Conservation (phyloP, 176 grass and related monocot species). For the Typha latifolia region DNA sequence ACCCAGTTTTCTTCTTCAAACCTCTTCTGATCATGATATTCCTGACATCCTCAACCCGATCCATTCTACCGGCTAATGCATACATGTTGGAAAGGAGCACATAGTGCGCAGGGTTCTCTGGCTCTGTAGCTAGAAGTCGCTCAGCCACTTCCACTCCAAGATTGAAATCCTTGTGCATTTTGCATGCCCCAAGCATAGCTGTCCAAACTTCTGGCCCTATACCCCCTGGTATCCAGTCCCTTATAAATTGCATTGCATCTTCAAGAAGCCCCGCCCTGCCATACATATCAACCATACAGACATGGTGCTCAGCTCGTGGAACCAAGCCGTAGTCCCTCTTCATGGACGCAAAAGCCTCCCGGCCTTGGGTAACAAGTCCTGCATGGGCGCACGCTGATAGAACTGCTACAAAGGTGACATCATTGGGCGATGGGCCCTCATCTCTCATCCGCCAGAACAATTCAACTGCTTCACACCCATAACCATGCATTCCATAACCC, state of each 20-base stretch:
- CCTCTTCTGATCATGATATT: constrained; percentile 42
- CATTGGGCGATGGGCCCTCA: constrained; percentile 41
- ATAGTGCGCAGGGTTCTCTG: constrained; percentile 54
- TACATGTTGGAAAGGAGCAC: constrained; percentile 77
- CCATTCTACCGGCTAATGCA: constrained; percentile 46
- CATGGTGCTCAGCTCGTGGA: constrained; percentile 60
- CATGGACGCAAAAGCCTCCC: constrained; percentile 51
- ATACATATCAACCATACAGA: constrained; percentile 85
- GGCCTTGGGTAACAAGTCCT: constrained; percentile 48
- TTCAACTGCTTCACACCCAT: constrained; percentile 44
- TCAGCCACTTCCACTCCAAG: constrained; percentile 42
- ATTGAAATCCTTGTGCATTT: constrained; percentile 63
- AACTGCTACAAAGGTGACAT: constrained; percentile 71
- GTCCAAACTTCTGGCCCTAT: constrained; percentile 65
- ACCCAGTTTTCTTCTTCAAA: constrained; percentile 66
- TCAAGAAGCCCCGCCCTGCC: constrained; percentile 69
- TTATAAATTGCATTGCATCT: constrained; percentile 57
- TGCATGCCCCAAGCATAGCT: constrained; percentile 74
- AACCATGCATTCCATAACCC: constrained; percentile 70
- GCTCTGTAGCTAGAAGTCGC: constrained; percentile 48
- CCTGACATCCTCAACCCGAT: constrained; percentile 58
- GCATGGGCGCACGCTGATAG: constrained; percentile 69
- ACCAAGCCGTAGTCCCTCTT: constrained; percentile 45
- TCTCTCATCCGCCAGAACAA: constrained; percentile 46
- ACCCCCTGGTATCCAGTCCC: constrained; percentile 25